phyloP scores from a whole-genome alignment of 164 flowering plant genomes.

The Saururus chinensis region DNA sequence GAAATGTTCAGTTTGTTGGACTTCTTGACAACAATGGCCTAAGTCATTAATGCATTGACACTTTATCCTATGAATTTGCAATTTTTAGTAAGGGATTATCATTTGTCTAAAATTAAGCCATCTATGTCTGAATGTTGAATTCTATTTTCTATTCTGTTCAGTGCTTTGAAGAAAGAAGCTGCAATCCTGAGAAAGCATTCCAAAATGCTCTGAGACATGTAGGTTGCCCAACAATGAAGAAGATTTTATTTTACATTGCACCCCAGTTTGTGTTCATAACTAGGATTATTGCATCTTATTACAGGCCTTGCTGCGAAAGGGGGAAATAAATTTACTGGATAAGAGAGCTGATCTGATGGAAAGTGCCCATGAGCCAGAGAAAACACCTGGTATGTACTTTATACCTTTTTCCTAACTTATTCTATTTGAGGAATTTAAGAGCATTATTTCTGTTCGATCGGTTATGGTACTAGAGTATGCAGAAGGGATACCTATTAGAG shows the following conservation, averaged over 20 bases:
- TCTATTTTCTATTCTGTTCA: constrained; percentile 5
- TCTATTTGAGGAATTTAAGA: too few species aligned
- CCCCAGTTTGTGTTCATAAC: neutral
- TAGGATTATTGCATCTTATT: constrained; percentile 1
- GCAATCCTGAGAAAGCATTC: constrained; percentile 19
- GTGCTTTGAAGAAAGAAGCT: constrained; percentile 28
- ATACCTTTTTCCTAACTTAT: neutral
- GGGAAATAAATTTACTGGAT: constrained; percentile 6
- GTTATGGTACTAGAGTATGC: neutral
- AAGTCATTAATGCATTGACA: neutral
- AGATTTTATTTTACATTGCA: neutral
- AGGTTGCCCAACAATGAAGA: neutral
- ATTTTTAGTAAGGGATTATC: too few species aligned
- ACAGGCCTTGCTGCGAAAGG: constrained; percentile 22
- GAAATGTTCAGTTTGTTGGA: too few species aligned
- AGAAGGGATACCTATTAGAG: neutral
- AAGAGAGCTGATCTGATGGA: constrained; percentile 6
- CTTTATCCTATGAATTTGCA: neutral
- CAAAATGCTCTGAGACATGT: constrained; percentile 30
- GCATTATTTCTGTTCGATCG: neutral
- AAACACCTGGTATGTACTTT: constrained; percentile 13
- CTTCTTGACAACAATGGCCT: too few species aligned
- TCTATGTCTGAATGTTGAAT: neutral
- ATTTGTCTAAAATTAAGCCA: too few species aligned
- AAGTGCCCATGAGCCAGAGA: constrained; percentile 9